phyloP scores from a whole-genome alignment of 2,329 filamentous ascomycete genomes.

The Parascedosporium putredinis region DNA sequence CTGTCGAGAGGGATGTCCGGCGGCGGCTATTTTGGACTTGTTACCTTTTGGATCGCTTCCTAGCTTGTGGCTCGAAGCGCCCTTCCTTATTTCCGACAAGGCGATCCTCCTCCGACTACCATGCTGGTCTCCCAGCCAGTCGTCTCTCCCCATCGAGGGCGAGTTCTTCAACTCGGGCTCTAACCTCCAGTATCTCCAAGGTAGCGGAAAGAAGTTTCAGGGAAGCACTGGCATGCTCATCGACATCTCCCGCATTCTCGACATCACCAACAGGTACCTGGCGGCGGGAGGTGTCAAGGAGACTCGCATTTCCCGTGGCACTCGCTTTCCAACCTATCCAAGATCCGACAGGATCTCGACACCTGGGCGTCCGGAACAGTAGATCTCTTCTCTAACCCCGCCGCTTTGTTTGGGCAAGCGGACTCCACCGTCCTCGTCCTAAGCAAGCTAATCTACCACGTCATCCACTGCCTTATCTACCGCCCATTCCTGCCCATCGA shows the following conservation, averaged over 20 bases:
- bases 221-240: slow-evolving; percentile 73
- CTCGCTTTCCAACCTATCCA: slow-evolving; percentile 71
- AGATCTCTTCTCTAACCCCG: slow-evolving; percentile 66
- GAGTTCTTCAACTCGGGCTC: slow-evolving; percentile 72
- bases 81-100: slow-evolving; percentile 71
- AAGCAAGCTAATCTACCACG: slow-evolving; percentile 78
- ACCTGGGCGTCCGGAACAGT: slow-evolving; percentile 76
- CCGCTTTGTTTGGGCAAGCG: slow-evolving; percentile 63
- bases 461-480: slow-evolving; percentile 80
- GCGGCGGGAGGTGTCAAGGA: slow-evolving; percentile 75
- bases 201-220: slow-evolving; percentile 58
- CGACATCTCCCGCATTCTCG: slow-evolving; percentile 72
- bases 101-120: slow-evolving; percentile 66
- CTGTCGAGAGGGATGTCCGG: slow-evolving; percentile 63
- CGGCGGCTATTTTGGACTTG: slow-evolving; percentile 82
- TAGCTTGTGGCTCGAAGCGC: slow-evolving; percentile 69
- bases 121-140: slow-evolving; percentile 56
- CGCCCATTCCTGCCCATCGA: slow-evolving; percentile 80
- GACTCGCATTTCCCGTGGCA: slow-evolving; percentile 91
- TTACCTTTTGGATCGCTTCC: slow-evolving; percentile 77
- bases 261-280: slow-evolving; percentile 73
- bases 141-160: slow-evolving; percentile 56
- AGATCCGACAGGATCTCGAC: slow-evolving; percentile 76
- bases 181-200: slow-evolving; percentile 64
- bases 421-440: slow-evolving; percentile 72